phyloP scores from a whole-genome alignment of 108 stramenopile genomes.

The Conticribra guillardii region DNA sequence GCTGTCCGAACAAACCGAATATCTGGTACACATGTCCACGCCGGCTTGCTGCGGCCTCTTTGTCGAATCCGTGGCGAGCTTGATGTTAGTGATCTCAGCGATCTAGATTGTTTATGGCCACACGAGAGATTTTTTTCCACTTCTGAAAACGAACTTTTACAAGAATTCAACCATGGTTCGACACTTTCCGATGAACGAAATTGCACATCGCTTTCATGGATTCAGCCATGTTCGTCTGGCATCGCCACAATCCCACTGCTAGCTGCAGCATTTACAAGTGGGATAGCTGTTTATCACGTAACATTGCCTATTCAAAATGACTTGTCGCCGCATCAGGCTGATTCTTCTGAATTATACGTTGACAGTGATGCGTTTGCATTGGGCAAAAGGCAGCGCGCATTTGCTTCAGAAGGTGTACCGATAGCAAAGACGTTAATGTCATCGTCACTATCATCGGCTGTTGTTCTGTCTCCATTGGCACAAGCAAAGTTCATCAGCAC shows the following conservation, averaged over 20 bases:
- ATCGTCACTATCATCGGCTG: neutral
- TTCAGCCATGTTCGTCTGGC: conserved; percentile 37
- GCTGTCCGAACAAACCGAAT: conserved; percentile 60
- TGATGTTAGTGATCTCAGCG: conserved; percentile 39
- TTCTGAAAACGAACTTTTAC: no score
- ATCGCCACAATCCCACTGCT: conserved; percentile 56
- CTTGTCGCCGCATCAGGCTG: neutral
- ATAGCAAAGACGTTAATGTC: neutral
- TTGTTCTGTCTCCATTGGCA: conserved; percentile 33
- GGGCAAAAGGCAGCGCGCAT: neutral
- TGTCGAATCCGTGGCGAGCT: conserved; percentile 54
- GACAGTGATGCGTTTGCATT: neutral
- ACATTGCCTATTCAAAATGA: conserved; percentile 1
- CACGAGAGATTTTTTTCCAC: conserved; percentile 17
- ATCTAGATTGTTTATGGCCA: conserved; percentile 39
- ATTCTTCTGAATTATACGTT: neutral
- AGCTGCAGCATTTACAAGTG: conserved; percentile 74
- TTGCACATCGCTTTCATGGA: conserved; percentile 73
- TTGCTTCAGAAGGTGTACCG: neutral
- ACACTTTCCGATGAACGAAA: conserved; percentile 25
- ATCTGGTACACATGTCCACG: neutral
- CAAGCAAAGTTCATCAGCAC: conserved; percentile 32
- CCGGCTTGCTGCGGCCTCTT: conserved; percentile 39
- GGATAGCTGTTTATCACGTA: conserved; percentile 76
- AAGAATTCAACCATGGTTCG: no score